Conservation (phyloP, 371 early-diverging fungal genomes). For the Capillidium rhysosporum region DNA sequence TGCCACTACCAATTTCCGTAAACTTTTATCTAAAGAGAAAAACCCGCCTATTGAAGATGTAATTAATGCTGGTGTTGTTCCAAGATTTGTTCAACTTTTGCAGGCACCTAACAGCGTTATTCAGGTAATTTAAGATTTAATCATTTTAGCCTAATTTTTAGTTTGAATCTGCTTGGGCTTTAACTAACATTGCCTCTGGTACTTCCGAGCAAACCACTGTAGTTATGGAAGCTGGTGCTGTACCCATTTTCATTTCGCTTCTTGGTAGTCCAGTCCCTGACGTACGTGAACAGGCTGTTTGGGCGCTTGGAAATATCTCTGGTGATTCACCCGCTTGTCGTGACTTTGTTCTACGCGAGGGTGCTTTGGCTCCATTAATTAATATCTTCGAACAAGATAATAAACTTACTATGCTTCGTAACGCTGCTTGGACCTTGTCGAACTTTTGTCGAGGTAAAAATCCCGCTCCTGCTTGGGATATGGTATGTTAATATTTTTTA, state of each 20-base stretch:
- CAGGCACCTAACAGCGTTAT: conserved; percentile 50
- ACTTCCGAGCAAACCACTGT: conserved; percentile 86
- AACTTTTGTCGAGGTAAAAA: conserved; percentile 98
- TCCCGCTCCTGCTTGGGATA: conserved; percentile 82
- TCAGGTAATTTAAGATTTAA: conserved; percentile 45
- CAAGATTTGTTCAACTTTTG: conserved; percentile 91
- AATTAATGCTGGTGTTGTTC: conserved; percentile 84
- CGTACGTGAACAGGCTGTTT: conserved; percentile 98
- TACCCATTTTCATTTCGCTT: conserved; percentile 84
- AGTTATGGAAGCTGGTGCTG: conserved; percentile 87
- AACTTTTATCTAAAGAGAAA: conserved; percentile 90
- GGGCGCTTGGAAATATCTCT: conserved; percentile 99
- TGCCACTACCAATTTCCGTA: conserved; percentile 87
- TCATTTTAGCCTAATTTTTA: conserved; percentile 14
- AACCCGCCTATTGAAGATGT: conserved; percentile 98
- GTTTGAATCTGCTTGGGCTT: conserved; percentile 99
- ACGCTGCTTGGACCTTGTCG: conserved; percentile 98
- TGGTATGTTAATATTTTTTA: conserved; percentile 23
- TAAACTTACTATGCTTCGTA: conserved; percentile 89
- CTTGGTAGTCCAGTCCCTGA: conserved; percentile 66
- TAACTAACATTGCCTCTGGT: conserved; percentile 99
- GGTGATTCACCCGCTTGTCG: conserved; percentile 95
- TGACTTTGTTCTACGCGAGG: conserved; percentile 74
- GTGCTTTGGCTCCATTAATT: conserved; percentile 69
- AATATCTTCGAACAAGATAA: conserved; percentile 61